phyloP scores from a whole-genome alignment of 345 rosid genomes.

The Pugionium cornutum region DNA sequence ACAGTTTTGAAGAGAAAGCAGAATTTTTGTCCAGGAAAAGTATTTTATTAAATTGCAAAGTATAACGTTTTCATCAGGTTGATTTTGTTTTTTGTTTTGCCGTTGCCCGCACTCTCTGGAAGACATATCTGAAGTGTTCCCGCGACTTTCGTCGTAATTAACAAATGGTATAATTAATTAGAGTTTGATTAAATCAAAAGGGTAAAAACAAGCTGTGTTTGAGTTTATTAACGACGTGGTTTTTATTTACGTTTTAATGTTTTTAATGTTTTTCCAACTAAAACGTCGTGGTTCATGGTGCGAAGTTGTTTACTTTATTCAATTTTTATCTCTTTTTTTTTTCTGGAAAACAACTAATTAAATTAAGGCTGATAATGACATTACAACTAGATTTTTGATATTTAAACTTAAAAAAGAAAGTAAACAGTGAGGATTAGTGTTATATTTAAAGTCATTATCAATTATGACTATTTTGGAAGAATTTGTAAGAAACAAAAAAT shows the following conservation, averaged over 20 bases:
- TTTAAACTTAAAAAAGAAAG: background rate
- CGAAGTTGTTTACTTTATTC: background rate
- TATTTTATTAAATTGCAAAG: background rate
- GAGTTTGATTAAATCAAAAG: background rate
- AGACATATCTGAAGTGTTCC: constrained; percentile 39
- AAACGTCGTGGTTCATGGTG: background rate
- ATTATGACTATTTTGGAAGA: no score
- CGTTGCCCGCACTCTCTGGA: constrained; percentile 45
- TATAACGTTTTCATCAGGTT: constrained; percentile 21
- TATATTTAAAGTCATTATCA: no score
- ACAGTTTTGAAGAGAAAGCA: constrained; percentile 34
- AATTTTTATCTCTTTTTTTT: background rate
- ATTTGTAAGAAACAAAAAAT: no score
- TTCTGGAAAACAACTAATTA: background rate
- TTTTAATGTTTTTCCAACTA: no score
- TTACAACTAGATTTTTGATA: constrained; percentile 18
- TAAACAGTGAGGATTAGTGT: no score
- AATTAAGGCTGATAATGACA: background rate
- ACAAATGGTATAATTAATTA: constrained; percentile 12
- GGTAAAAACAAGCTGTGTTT: no score
- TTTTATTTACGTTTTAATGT: no score
- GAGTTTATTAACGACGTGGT: no score
- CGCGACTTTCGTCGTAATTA: constrained; percentile 46
- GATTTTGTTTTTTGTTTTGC: constrained; percentile 15
- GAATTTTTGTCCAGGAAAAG: background rate